Base-by-base conservation (phyloP, 2,329 filamentous ascomycete species). In the Calonectria leucothoes region DNA sequence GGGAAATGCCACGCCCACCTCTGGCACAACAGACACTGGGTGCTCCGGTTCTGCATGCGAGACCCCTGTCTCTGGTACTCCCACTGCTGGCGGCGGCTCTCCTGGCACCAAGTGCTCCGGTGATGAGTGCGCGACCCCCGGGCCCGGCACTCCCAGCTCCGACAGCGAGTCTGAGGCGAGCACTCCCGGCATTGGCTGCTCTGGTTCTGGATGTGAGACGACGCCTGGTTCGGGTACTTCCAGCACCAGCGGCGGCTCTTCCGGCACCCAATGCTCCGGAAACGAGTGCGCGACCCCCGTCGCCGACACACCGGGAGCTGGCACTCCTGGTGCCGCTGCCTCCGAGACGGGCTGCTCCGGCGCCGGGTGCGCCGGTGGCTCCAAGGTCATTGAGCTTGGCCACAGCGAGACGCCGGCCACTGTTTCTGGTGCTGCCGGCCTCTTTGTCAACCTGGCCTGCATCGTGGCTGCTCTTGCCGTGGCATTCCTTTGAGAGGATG, bases 401-500 rank as follows among this genome's bases (percentile, higher is more conserved):
- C 12, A 39, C 49, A 35, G 35, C 39, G 25, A 65, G 42, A 64
- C 66, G 3, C 77, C 78, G 12, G 72, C 77, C 69, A 75, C 48
- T 7, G 77, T 76, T 48, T 73, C 35, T 69, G 55, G 67, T 14
- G 78, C 75, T 27, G 69, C 59, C n/a, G 25, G 59, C 59, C 59
- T 48, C 27, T 29, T 48, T 48, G 77, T 70, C 65, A 49, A 67
- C 37, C 31, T 66, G 37, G 37, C 29, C 17, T 42, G 45, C 15
- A 17, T 70, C 17, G 37, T 57, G 25, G 29, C 49, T 25, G 10
- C n/a, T 25, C 35, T 70, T 35, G 45, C 49, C 27, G 48, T 51
- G n/a, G 59, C 59, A 6, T 48, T 64, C 39, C 10, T 64, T 10
- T 64, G n/a, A 64, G 37, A 45, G 48, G 33, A 7, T 5, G 12